Evolutionary conservation across 2,329 filamentous ascomycete species (phyloP), one percentile per base, ranked within the genome.

Genomic region (Aspergillus arachidicola): DNA sequence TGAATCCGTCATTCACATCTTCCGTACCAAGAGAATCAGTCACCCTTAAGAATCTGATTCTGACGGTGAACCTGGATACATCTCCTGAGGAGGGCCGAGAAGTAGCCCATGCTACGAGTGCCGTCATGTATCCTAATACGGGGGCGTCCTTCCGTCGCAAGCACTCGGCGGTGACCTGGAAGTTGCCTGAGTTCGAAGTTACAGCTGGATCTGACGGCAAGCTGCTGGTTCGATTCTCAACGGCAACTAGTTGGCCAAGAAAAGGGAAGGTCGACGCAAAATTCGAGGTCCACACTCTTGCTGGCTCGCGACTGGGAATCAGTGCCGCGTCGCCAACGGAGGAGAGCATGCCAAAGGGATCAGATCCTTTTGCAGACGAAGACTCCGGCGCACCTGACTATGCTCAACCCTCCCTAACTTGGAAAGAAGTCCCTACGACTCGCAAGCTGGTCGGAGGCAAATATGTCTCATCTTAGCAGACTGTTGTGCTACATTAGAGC

Each of bases 201-300:
- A 88, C 88, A 58, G 69, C 75, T 57, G 78, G 80, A 36, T 76
- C 81, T 41, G 85, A 87, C 67, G 85, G 90, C 71, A 94, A 93
- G 79, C 87, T 97, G 62, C 89, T 97, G 7, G 95, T 93, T 63
- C 87, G 93, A 3, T 91, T 99, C 69, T 81, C 89, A 28, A 92
- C 91, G 0, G 90, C 94, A 38, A 87, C 87, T 28, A 84, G 87
- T 58, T 87, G 87, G 70, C 89, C 91, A 0, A 88, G 87, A 66
- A 87, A 91, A 6, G 93, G 93, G 0, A 88, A 87, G 59, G 85
- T 96, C 10, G 94, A 99, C 76, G 92, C 92, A 0, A 84, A 89
- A 61, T 97, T 94, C 88, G 93, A 97, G 75, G 81, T 90, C 26
- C 75, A 73, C 53, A 84, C 81, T 2, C 81, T 85, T 45, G 79